phyloP scores from a whole-genome alignment of 768 basidiomycete species.

The Lanmaoa pseudosensibilis region DNA sequence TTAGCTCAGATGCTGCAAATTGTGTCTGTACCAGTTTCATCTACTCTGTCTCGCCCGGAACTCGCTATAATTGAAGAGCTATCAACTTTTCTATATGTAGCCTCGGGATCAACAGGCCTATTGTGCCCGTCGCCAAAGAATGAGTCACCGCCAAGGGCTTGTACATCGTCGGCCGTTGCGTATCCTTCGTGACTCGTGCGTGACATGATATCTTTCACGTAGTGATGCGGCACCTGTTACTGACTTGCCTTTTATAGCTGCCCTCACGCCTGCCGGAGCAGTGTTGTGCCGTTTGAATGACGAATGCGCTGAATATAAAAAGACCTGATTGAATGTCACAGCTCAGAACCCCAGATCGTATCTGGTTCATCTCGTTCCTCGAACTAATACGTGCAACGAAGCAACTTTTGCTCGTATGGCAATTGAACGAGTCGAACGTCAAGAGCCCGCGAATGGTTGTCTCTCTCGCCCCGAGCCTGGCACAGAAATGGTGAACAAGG shows the following conservation, averaged over 20 bases:
- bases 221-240: background rate
- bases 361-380: background rate
- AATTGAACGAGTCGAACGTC: background rate
- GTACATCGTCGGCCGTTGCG: background rate
- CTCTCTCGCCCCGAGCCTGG: background rate
- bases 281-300: background rate
- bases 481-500: background rate
- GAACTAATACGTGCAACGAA: background rate
- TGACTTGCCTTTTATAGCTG: background rate
- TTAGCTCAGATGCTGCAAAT: too few relatives aligned
- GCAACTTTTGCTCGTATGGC: background rate
- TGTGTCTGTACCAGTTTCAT: background rate
- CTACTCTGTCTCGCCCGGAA: background rate
- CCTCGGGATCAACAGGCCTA: background rate
- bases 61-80: background rate
- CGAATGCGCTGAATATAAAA: conserved; percentile 1
- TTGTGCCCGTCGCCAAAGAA: background rate
- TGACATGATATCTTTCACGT: conserved; percentile 1
- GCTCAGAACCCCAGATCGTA: background rate
- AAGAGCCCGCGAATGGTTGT: background rate
- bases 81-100: background rate
- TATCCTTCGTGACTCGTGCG: background rate
- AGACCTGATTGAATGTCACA: background rate
- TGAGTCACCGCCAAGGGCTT: background rate
- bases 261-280: background rate